A percentile compares a stretch with the other conserved stretches of the same genome.
Conservation (phyloP, 2,329 filamentous ascomycete species). For the Allantophomopsis lycopodina region DNA sequence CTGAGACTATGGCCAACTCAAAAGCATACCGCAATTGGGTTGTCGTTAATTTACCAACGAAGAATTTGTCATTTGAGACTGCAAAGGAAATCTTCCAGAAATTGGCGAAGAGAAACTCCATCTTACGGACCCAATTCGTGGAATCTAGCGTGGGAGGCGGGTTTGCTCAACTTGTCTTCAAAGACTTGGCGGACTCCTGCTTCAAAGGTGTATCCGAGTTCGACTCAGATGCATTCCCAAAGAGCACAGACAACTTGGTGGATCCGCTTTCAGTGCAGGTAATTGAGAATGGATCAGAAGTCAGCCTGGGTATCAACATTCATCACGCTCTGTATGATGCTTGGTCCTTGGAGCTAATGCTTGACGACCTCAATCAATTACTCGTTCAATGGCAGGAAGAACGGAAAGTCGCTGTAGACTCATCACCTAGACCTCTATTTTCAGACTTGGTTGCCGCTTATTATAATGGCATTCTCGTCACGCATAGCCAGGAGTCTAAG, state of each 20-base stretch:
- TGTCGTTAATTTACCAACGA: conserved; percentile 34
- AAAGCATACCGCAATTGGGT: conserved; percentile 68
- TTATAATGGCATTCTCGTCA: conserved; percentile 10
- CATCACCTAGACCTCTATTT: conserved; percentile 40
- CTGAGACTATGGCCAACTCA: conserved; percentile 48
- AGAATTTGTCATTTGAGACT: conserved; percentile 16
- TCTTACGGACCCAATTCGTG: conserved; percentile 63
- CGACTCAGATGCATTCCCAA: conserved; percentile 24
- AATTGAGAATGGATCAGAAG: conserved; percentile 7
- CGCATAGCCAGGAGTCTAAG: conserved; percentile 26
- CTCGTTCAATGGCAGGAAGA: conserved; percentile 3
- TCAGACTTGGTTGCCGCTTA: conserved; percentile 40
- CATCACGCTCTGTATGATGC: conserved; percentile 86
- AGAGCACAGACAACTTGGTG: conserved; percentile 17
- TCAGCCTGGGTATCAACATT: conserved; percentile 30
- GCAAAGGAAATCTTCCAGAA: conserved; percentile 34
- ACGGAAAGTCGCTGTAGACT: neutral
- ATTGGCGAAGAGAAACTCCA: conserved; percentile 42
- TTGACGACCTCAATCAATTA: conserved; percentile 48
- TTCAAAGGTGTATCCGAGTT: conserved; percentile 15
- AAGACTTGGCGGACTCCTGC: conserved; percentile 22
- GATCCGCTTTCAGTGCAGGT: conserved; percentile 52
- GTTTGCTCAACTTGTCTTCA: conserved; percentile 54
- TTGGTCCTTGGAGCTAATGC: conserved; percentile 73
- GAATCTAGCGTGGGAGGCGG: conserved; percentile 26